These are phyloP conservation scores for Monocercomonoides exilis DNA, from an alignment of 78 protist genomes.

Conservation along the genomic window DNA sequence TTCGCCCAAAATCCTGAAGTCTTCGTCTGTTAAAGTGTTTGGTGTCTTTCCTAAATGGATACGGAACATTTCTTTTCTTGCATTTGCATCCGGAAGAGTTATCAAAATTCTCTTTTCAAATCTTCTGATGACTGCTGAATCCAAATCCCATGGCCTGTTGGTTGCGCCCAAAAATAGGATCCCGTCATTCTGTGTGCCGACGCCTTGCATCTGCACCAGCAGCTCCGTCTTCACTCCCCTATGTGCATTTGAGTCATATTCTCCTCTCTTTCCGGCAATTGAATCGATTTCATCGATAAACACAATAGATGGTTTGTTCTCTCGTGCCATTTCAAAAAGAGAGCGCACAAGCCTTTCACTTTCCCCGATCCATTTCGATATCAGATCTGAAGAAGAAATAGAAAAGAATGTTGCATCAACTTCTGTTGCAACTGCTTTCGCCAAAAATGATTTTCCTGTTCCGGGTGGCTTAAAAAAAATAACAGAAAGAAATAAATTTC, in stretches of 20 bases:
- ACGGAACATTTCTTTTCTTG: not conserved
- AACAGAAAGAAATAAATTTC: too few species aligned
- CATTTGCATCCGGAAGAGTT: not conserved
- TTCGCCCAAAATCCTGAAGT: too few species aligned
- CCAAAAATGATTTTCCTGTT: slow-evolving; percentile 93
- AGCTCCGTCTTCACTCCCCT: slow-evolving; percentile 95
- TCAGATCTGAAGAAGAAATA: slow-evolving; percentile 81
- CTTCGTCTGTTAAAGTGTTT: too few species aligned
- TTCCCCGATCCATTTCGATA: slow-evolving; percentile 94
- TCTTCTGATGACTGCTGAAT: slow-evolving; percentile 90
- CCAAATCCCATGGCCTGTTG: slow-evolving; percentile 86
- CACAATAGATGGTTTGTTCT: slow-evolving; percentile 74
- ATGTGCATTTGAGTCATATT: slow-evolving; percentile 77
- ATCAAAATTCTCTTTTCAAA: not conserved
- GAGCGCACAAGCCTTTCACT: slow-evolving; percentile 75
- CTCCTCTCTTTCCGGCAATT: slow-evolving; percentile 65
- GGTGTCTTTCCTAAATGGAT: too few species aligned
- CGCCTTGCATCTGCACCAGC: slow-evolving; percentile 91
- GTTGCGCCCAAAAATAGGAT: slow-evolving; percentile 98
- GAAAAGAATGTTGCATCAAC: slow-evolving; percentile 85
- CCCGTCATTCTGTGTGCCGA: slow-evolving; percentile 67
- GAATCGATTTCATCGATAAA: slow-evolving; percentile 98
- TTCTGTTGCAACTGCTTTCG: slow-evolving; percentile 97
- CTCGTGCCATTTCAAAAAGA: slow-evolving; percentile 90
- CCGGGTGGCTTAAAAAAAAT: slow-evolving; percentile 81